Conservation (phyloP, 768 basidiomycete genomes). For the Sarcodon sp. region DNA sequence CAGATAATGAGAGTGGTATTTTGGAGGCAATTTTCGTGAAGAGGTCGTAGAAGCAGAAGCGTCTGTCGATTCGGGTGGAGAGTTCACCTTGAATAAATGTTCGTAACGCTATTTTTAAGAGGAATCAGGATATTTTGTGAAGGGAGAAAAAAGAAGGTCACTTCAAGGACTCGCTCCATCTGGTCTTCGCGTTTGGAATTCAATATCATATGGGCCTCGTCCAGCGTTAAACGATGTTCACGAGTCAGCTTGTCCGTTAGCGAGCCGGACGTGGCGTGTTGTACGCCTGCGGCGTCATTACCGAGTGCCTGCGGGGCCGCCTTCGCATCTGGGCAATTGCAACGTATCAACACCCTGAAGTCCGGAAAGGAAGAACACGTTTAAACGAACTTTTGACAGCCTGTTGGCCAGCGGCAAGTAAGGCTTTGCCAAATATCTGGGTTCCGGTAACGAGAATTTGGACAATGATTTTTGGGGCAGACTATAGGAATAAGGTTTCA, state of each 20-base stretch:
- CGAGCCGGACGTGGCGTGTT: slow-evolving; percentile 63
- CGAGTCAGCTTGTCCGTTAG: slow-evolving; percentile 71
- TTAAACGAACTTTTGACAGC: slow-evolving; percentile 75
- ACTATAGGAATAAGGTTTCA: slow-evolving; percentile 25
- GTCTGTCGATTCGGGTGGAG: slow-evolving; percentile 37
- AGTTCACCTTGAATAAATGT: slow-evolving; percentile 84
- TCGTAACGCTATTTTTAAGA: slow-evolving; percentile 67
- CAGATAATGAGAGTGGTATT: slow-evolving; percentile 71
- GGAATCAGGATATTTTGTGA: slow-evolving; percentile 7
- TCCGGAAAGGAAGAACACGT: not conserved
- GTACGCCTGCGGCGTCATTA: slow-evolving; percentile 59
- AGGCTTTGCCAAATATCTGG: slow-evolving; percentile 84
- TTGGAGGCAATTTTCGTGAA: slow-evolving; percentile 22
- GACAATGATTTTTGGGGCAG: slow-evolving; percentile 65
- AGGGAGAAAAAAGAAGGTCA: slow-evolving; percentile 13
- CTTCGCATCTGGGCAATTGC: slow-evolving; percentile 56
- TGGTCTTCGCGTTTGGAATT: slow-evolving; percentile 70
- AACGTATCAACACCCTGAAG: not conserved
- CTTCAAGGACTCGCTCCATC: slow-evolving; percentile 63
- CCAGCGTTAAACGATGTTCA: slow-evolving; percentile 84
- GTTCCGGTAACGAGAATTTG: slow-evolving; percentile 70
- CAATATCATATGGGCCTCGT: slow-evolving; percentile 89
- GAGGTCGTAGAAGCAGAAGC: slow-evolving; percentile 24
- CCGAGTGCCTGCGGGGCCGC: slow-evolving; percentile 62
- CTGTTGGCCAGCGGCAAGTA: slow-evolving; percentile 82